Percentiles rank a stretch among this genome's conserved stretches.
Evolutionary conservation across 225 moss, liverwort and hornwort genomes (phyloP).

Genomic region (Sphagnum tenellum): DNA sequence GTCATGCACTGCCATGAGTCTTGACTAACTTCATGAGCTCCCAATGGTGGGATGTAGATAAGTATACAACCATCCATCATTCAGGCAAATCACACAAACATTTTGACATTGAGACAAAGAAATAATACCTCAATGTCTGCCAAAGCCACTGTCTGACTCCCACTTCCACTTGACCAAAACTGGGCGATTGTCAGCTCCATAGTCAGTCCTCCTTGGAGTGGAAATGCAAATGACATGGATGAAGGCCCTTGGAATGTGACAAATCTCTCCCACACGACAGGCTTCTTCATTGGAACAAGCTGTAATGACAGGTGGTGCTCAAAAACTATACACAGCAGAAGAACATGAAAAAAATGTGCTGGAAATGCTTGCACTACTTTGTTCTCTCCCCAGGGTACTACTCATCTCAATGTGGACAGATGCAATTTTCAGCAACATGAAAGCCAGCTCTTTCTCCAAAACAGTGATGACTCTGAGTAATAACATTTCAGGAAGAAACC

Average conservation of each 20-base stretch:
- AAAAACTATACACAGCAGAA: not conserved
- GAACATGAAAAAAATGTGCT: not conserved
- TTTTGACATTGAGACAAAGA: not conserved
- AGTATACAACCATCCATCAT: not conserved
- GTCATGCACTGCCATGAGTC: not conserved
- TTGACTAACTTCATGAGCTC: not conserved
- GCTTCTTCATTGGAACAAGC: slow-evolving; percentile 71
- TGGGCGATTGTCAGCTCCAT: slow-evolving; percentile 97
- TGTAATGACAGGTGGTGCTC: slow-evolving; percentile 17
- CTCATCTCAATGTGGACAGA: too few relatives aligned
- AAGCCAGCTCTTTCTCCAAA: too few relatives aligned
- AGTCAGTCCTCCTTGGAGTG: slow-evolving; percentile 78
- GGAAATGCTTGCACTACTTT: too few relatives aligned
- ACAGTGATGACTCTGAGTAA: too few relatives aligned
- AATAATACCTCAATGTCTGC: slow-evolving; percentile 57
- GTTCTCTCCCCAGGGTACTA: too few relatives aligned
- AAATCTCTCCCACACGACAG: slow-evolving; percentile 68
- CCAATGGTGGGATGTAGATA: not conserved
- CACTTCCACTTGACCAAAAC: slow-evolving; percentile 95
- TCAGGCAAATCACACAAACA: not conserved
- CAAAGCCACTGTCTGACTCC: slow-evolving; percentile 65
- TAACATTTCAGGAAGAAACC: too few relatives aligned
- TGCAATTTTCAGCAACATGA: too few relatives aligned
- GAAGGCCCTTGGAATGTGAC: slow-evolving; percentile 64
- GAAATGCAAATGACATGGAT: slow-evolving; percentile 69